Conservation (phyloP, 495 filamentous ascomycete species). For the Xylaria bambusicola region DNA sequence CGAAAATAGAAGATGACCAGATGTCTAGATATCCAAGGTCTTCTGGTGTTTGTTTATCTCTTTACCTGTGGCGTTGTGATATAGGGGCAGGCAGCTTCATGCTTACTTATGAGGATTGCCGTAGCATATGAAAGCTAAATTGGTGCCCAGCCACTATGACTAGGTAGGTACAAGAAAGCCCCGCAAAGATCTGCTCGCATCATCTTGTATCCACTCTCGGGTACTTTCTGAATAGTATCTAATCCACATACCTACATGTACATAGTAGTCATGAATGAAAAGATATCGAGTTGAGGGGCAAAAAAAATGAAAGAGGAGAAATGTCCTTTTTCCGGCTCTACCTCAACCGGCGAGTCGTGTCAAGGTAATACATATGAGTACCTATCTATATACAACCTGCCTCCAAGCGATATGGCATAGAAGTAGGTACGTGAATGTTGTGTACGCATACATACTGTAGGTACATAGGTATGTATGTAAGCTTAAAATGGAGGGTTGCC, state of each 20-base stretch:
- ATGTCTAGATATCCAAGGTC: too few relatives aligned
- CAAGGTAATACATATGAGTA: background rate
- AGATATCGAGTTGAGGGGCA: background rate
- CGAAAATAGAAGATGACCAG: too few relatives aligned
- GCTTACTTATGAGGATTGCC: background rate
- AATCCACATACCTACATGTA: too few relatives aligned
- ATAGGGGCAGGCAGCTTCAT: background rate
- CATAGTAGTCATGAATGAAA: conserved; percentile 7
- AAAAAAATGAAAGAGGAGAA: background rate
- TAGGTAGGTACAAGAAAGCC: background rate
- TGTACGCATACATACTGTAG: too few relatives aligned
- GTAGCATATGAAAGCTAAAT: background rate
- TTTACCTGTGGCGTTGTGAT: background rate
- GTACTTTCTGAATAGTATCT: background rate
- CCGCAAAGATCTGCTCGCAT: conserved; percentile 12
- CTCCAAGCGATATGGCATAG: background rate
- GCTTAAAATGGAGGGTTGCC: background rate
- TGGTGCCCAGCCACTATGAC: background rate
- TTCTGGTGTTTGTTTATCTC: background rate
- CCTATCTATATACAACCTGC: background rate
- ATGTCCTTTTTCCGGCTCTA: background rate
- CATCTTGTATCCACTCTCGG: background rate
- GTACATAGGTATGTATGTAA: background rate
- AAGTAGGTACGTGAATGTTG: too few relatives aligned
- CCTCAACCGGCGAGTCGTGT: background rate